These are phyloP conservation scores for Zygnema cylindricum DNA, from an alignment of 139 green algal genomes.

Conservation along the genomic window DNA sequence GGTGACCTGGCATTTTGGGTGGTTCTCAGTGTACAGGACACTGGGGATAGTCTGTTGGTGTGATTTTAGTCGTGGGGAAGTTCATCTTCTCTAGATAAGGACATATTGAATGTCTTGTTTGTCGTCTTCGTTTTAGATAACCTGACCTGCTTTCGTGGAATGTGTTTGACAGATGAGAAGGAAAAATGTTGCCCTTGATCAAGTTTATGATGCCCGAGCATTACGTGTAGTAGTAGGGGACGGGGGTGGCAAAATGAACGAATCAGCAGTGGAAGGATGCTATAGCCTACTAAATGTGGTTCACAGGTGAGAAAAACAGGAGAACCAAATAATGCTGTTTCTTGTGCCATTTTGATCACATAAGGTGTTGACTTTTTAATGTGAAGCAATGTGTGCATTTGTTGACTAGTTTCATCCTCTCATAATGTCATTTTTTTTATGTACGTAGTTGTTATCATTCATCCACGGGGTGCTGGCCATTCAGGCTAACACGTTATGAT, in stretches of 20 bases:
- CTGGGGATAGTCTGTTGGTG: not conserved
- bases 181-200: conserved; percentile 76
- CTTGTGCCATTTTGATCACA: too few species aligned
- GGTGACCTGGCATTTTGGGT: too few species aligned
- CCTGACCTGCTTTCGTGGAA: too few species aligned
- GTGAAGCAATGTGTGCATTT: too few species aligned
- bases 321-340: too few species aligned
- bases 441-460: too few species aligned
- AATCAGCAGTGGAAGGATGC: conserved; percentile 73
- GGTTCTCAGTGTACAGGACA: conserved; percentile 8
- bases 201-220: conserved; percentile 89
- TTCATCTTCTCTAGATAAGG: not conserved
- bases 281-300: conserved; percentile 83
- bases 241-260: conserved; percentile 61
- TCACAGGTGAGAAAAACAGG: conserved; percentile 64
- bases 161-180: conserved; percentile 63
- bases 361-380: too few species aligned
- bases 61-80: not conserved
- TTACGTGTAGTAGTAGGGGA: conserved; percentile 91
- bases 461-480: too few species aligned
- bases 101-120: too few species aligned
- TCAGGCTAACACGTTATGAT: not conserved
- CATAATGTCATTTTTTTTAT: too few species aligned
- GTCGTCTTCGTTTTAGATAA: too few species aligned
- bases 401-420: too few species aligned